Evolutionary conservation across 805 yeast genomes (phyloP).

Genomic region (Yarrowia bubula): DNA sequence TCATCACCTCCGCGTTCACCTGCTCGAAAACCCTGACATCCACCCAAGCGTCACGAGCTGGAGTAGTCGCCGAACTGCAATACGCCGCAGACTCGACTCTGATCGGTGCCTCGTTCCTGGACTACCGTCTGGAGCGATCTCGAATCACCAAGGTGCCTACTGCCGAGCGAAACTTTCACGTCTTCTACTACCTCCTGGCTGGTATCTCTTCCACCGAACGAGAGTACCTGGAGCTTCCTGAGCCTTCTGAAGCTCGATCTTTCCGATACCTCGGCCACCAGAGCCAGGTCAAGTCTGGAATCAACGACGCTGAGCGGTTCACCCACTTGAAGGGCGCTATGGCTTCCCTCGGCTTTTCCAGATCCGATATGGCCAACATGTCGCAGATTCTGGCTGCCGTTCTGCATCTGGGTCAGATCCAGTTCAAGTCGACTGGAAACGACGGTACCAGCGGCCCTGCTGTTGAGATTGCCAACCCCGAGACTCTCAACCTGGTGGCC

Average conservation of each 20-base stretch:
- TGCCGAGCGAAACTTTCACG: constrained; percentile 58
- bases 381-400: constrained; percentile 49
- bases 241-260: constrained; percentile 38
- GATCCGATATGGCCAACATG: constrained; percentile 49
- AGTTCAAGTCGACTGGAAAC: constrained; percentile 38
- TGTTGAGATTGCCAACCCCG: constrained; percentile 40
- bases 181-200: constrained; percentile 54
- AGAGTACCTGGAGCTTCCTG: constrained; percentile 44
- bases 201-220: constrained; percentile 48
- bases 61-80: constrained; percentile 54
- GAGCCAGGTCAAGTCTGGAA: constrained; percentile 44
- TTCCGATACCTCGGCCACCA: constrained; percentile 48
- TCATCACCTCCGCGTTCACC: constrained; percentile 42
- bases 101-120: constrained; percentile 54
- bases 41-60: constrained; percentile 50
- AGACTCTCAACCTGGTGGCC: constrained; percentile 40
- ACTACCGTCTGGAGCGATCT: constrained; percentile 55
- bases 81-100: constrained; percentile 47
- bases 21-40: constrained; percentile 42
- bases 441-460: constrained; percentile 41
- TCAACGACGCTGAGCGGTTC: constrained; percentile 52
- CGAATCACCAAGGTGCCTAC: constrained; percentile 52
- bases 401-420: constrained; percentile 45
- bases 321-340: constrained; percentile 50
- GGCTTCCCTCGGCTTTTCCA: constrained; percentile 48